Evolutionary conservation across 2,329 filamentous ascomycete species (phyloP), one percentile per base, ranked within the genome.

Genomic region (Xylariales sp.): DNA sequence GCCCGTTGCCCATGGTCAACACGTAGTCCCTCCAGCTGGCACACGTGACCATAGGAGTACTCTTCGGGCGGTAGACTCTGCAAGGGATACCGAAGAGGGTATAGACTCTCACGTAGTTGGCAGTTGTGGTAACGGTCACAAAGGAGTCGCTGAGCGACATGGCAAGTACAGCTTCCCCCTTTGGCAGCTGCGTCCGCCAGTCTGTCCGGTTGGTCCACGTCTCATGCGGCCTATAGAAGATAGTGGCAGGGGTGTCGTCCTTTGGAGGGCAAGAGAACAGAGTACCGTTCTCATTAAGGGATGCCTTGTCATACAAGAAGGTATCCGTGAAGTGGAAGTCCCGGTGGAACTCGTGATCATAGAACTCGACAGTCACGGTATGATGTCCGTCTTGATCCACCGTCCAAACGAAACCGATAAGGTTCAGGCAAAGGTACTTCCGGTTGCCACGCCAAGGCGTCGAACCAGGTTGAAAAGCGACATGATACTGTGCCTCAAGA

Each of bases 281-380:
- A 1, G 88, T 76, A 12, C 93, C 91, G 42, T 87, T 82, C 44
- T 94, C 86, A 52, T 87, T 82, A 43, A 98, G 71, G 56, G 91
- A 97, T 15, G 93, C 91, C 63, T 95, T 96, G 66, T 98, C 93
- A 64, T 97, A 97, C 4, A 89, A 74, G 59, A 89, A 96, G 1
- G 89, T 91, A 59, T 98, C 93, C 10, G 90, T 97, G 61, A 98
- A 97, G 67, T 97, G 93, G 55, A 96, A 96, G 61, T 97, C 89
- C 35, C 91, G 79, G 60, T 95, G 86, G 45, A 86, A 82, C 52
- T 95, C 89, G 44, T 89, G 85, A 61, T 98, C 94, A 60, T 97
- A 96, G 61, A 98, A 98, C 56, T 97, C 93, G 2, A 97, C 90
- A 0, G 90, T 96, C 9, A 98, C 84, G 2, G 93, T 98, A 59